phyloP scores from a whole-genome alignment of 208 protist species.

The Angomonas deanei region DNA sequence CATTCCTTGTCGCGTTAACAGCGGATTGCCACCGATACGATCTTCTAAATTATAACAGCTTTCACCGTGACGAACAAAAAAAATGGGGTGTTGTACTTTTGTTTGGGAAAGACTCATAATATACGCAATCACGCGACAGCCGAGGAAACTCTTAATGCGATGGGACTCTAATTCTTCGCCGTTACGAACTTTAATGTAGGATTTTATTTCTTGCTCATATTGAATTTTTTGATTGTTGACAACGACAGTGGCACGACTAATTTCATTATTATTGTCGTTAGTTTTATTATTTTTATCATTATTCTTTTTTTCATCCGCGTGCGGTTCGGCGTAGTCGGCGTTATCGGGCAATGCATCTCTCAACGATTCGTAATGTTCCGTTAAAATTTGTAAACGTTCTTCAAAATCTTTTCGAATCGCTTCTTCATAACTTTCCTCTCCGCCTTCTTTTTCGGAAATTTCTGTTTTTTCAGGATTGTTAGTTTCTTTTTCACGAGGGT shows the following conservation, averaged over 20 bases:
- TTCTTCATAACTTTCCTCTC: not conserved
- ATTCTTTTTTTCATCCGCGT: not conserved
- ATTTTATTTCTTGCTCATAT: too few species aligned
- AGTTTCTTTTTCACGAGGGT: conserved; percentile 21
- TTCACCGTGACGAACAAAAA: conserved; percentile 86
- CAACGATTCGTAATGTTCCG: conserved; percentile 54
- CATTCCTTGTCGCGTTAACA: conserved; percentile 68
- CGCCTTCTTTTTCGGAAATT: not conserved
- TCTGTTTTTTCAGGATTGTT: not conserved
- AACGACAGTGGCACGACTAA: not conserved
- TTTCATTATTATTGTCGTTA: not conserved
- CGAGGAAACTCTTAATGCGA: not conserved
- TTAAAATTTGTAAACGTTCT: conserved; percentile 39
- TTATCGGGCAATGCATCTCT: not conserved
- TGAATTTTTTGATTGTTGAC: too few species aligned
- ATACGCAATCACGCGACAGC: conserved; percentile 55
- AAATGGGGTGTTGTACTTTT: conserved; percentile 87
- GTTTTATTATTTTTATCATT: not conserved
- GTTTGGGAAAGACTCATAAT: conserved; percentile 82
- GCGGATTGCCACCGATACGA: conserved; percentile 82
- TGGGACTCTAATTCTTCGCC: not conserved
- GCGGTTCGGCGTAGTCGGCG: not conserved
- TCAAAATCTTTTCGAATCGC: conserved; percentile 39
- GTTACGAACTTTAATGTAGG: conserved; percentile 2
- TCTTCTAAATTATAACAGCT: conserved; percentile 79